Conservation (phyloP, 1,139 yeast genomes). For the Spathaspora sp. region DNA sequence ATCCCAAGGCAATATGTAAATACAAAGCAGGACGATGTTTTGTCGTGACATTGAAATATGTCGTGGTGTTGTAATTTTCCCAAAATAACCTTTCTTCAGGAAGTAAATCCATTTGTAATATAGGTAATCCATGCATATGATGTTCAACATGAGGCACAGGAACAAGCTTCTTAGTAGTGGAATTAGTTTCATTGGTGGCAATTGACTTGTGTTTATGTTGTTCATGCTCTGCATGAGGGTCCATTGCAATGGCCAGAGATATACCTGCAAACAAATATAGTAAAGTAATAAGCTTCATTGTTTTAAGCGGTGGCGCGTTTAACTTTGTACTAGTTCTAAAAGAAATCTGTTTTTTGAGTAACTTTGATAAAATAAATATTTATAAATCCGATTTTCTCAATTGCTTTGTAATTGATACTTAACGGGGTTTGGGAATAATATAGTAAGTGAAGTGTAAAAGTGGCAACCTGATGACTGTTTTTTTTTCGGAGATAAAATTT, state of each 20-base stretch:
- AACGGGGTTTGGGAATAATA: background rate
- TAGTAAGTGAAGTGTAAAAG: background rate
- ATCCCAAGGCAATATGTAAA: constrained; percentile 52
- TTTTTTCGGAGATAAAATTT: background rate
- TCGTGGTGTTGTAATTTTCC: constrained; percentile 80
- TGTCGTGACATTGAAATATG: constrained; percentile 61
- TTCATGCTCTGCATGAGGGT: constrained; percentile 11
- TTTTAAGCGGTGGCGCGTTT: background rate
- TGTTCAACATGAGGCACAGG: constrained; percentile 53
- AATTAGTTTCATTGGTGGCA: constrained; percentile 2
- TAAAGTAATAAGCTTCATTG: constrained; percentile 9
- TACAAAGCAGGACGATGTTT: constrained; percentile 53
- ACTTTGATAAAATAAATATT: too few species aligned
- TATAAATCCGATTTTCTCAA: too few species aligned
- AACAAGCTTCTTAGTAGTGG: constrained; percentile 8
- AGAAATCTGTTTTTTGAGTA: too few species aligned
- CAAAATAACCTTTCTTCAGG: constrained; percentile 77
- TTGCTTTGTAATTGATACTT: too few species aligned
- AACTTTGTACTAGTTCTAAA: too few species aligned
- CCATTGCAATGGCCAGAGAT: constrained; percentile 15
- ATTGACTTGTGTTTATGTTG: background rate
- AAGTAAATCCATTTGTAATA: constrained; percentile 63
- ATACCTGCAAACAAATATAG: constrained; percentile 9
- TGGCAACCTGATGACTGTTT: background rate
- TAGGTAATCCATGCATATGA: constrained; percentile 74